A percentile compares a stretch with the other conserved stretches of the same genome.
These are phyloP conservation scores for Singerocomus inundabilis DNA, from an alignment of 1,284 basidiomycete species.

Conservation along the genomic window DNA sequence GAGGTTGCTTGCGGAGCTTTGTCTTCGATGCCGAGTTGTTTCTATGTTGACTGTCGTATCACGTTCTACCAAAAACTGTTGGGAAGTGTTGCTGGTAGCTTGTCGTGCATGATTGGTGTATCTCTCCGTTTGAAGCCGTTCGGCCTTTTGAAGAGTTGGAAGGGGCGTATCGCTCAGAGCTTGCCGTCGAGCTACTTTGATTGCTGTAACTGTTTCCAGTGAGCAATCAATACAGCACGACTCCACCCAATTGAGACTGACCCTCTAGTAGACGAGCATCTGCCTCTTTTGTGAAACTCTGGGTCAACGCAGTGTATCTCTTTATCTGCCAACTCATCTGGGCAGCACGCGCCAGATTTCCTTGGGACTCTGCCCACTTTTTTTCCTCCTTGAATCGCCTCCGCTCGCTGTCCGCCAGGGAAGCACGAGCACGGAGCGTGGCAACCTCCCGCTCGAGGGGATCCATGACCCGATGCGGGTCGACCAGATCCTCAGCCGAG, in stretches of 20 bases:
- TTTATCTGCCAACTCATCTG: conserved; percentile 82
- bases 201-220: conserved; percentile 28
- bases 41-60: conserved; percentile 28
- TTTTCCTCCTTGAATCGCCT: conserved; percentile 78
- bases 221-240: conserved; percentile 8
- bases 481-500: conserved; percentile 59
- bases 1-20: conserved; percentile 30
- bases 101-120: conserved; percentile 33
- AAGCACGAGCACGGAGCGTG: conserved; percentile 67
- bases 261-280: conserved; percentile 71
- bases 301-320: conserved; percentile 72
- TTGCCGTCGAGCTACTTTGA: conserved; percentile 26
- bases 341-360: conserved; percentile 66
- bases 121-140: conserved; percentile 25
- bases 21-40: conserved; percentile 31
- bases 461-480: conserved; percentile 56
- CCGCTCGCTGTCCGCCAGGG: conserved; percentile 76
- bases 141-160: conserved; percentile 24
- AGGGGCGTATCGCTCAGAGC: conserved; percentile 10
- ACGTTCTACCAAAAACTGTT: conserved; percentile 31
- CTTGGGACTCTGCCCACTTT: conserved; percentile 78
- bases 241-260: conserved; percentile 26
- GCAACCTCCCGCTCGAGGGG: conserved; percentile 69
- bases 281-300: conserved; percentile 75
- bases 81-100: conserved; percentile 15